These are phyloP conservation scores for Fragosphaeria purpurea DNA, from an alignment of 2,329 filamentous ascomycete species.

Conservation along the genomic window DNA sequence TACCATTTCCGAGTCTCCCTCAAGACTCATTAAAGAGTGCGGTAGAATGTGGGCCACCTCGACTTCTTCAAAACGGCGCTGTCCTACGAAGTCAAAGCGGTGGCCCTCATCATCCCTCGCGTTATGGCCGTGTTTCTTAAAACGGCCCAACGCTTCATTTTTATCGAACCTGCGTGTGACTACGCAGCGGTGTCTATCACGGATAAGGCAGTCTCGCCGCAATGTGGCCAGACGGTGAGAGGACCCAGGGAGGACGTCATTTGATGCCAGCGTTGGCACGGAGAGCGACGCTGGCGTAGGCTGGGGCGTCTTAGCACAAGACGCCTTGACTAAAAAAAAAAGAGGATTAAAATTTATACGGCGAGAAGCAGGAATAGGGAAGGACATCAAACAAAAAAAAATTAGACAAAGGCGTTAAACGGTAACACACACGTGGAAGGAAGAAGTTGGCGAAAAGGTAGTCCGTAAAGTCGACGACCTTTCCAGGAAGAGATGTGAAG, in stretches of 20 bases:
- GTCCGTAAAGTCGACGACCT: constrained; percentile 1
- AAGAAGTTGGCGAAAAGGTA: constrained; percentile 1
- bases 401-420: neutral
- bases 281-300: neutral
- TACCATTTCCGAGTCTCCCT: neutral
- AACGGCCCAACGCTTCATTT: neutral
- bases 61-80: neutral
- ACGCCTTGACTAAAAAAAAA: neutral
- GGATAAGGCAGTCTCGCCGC: neutral
- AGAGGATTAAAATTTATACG: too few relatives aligned
- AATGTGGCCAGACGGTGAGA: neutral
- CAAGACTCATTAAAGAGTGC: neutral
- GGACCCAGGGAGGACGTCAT: neutral
- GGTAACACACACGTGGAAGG: neutral
- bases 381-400: neutral
- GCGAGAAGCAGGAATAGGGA: too few relatives aligned
- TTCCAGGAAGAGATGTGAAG: neutral
- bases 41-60: constrained; percentile 2
- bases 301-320: neutral
- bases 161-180: neutral
- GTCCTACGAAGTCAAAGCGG: neutral
- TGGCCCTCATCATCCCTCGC: neutral
- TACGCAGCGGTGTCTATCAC: constrained; percentile 3
- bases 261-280: neutral
- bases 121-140: neutral